Conservation (phyloP, 2,329 filamentous ascomycete genomes). For the Pseudogymnoascus sp. region DNA sequence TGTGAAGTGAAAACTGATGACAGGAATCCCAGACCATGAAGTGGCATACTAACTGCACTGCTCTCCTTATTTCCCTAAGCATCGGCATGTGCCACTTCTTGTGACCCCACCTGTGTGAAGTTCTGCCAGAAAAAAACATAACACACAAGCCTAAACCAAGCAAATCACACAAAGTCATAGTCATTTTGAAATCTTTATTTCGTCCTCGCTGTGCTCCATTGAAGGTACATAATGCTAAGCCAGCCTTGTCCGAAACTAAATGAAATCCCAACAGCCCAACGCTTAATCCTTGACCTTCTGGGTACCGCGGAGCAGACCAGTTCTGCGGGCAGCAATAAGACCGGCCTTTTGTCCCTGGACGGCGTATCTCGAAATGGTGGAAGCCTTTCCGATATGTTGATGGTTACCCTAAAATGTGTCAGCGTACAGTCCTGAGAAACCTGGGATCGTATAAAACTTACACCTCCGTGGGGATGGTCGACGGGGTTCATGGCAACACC, state of each 20-base stretch:
- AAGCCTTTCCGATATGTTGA: conserved; percentile 99
- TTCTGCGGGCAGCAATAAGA: conserved; percentile 99
- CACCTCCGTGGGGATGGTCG: conserved; percentile 95
- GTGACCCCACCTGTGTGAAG: background rate
- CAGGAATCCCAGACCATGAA: background rate
- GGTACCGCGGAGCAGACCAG: conserved; percentile 99
- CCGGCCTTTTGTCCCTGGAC: conserved; percentile 98
- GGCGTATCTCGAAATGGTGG: conserved; percentile 97
- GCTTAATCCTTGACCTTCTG: conserved; percentile 97
- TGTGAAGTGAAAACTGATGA: background rate
- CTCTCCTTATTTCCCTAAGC: background rate
- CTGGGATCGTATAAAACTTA: conserved; percentile 34
- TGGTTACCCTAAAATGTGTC: conserved; percentile 98
- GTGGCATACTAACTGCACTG: background rate
- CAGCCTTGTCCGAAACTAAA: conserved; percentile 26
- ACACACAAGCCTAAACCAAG: background rate
- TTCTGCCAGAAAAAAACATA: background rate
- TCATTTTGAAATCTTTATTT: conserved; percentile 20
- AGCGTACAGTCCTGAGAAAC: conserved; percentile 66
- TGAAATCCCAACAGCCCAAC: conserved; percentile 24
- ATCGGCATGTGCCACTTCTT: background rate
- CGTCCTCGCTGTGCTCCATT: conserved; percentile 27
- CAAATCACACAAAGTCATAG: conserved; percentile 4
- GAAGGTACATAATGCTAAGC: conserved; percentile 28
- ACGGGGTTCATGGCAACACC: conserved; percentile 99